A percentile compares a stretch with the other conserved stretches of the same genome.
These are phyloP conservation scores for Colletotrichum sp. DNA, from an alignment of 2,329 filamentous ascomycete genomes.

Conservation along the genomic window DNA sequence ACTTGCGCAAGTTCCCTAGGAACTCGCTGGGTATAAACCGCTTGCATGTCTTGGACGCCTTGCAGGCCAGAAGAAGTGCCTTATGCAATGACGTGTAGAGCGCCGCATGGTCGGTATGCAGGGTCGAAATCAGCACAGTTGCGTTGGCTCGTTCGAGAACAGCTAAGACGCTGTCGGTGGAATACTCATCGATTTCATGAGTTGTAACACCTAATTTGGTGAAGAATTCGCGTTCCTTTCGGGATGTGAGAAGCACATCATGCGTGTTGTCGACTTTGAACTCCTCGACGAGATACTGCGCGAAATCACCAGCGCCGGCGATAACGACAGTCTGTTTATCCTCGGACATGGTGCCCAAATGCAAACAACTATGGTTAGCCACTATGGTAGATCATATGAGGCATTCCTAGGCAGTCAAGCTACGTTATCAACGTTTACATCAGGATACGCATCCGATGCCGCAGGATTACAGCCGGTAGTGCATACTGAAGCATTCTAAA, in stretches of 20 bases:
- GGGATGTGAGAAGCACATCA: background rate
- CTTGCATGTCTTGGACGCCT: background rate
- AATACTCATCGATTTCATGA: background rate
- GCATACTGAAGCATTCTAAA: background rate
- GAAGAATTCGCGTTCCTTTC: background rate
- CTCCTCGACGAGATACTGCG: background rate
- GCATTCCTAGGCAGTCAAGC: background rate
- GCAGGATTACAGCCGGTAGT: background rate
- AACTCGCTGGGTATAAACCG: background rate
- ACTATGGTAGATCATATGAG: background rate
- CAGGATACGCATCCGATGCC: background rate
- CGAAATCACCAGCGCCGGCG: background rate
- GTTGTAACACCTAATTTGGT: background rate
- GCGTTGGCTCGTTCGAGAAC: background rate
- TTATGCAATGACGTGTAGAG: background rate
- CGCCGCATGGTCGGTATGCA: background rate
- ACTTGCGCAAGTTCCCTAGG: background rate
- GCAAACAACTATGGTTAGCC: background rate
- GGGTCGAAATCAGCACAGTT: background rate
- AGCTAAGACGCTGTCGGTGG: background rate
- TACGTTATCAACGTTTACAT: background rate
- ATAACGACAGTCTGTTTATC: background rate
- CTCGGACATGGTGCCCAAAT: background rate
- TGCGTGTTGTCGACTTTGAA: background rate
- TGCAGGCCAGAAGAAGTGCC: background rate